Evolutionary conservation across 176 grass and related monocot species (phyloP), one percentile per base, ranked within the genome.

Genomic region (Echinochloa phyllopogon): DNA sequence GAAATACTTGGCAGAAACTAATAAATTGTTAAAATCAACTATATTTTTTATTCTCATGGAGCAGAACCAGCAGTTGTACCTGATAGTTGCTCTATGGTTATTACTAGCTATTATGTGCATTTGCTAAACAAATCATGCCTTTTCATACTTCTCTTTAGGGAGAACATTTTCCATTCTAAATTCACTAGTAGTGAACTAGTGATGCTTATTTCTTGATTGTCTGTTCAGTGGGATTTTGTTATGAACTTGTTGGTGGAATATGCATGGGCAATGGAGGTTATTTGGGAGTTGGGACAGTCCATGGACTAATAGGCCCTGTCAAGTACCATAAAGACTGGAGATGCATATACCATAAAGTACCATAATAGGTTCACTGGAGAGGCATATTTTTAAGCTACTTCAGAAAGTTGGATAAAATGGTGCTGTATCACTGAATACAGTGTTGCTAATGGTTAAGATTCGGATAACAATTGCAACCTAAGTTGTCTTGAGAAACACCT

Each of bases 401-500:
- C 47, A 39, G 52, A 53, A 76, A 23, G 3, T 51, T 66, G 71
- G 13, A 52, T 13, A 58, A 50, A 58, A 38, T 43, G 38, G 8
- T 87, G 8, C 21, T 68, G 8, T 73, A 82, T n/a, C 43, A 49
- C 20, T 69, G 38, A 4, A 41, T 52, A 36, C 6, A 51, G 29
- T 14, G 8, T 72, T 64, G 45, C 37, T 45, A 78, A 45, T 64
- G 20, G 65, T 64, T 47, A 45, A 55, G 20, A 57, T 64, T 47
- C 27, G 20, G 33, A 62, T 70, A 16, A 42, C 1, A 45, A 16
- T 59, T 77, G 23, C 38, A 38, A 67, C 53, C 23, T 61, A 48
- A 65, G 23, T 66, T 84, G 21, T 82, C 24, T 79, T 66, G 38
- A 57, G 20, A 84, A 50, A 10, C 49, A 24, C 33, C 72, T 75